phyloP scores from a whole-genome alignment of 495 filamentous ascomycete species.

The Cetradonia linearis region DNA sequence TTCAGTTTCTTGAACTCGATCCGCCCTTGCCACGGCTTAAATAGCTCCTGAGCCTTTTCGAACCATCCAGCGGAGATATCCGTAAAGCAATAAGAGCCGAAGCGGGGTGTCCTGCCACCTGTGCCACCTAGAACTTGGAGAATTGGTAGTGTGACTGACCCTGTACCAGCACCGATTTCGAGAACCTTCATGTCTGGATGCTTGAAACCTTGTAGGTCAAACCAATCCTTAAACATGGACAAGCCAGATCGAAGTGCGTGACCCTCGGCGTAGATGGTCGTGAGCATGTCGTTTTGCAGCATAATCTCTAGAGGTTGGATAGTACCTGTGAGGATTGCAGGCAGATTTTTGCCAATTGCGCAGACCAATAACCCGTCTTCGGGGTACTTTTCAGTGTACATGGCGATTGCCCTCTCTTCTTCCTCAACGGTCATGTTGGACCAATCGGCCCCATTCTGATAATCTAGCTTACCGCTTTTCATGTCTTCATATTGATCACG shows the following conservation, averaged over 20 bases:
- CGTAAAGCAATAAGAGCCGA: constrained; percentile 37
- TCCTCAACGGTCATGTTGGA: not conserved
- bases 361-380: not conserved
- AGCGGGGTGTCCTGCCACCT: constrained; percentile 11
- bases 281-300: not conserved
- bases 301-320: not conserved
- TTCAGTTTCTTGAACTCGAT: constrained; percentile 8
- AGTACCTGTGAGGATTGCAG: not conserved
- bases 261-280: too few species aligned
- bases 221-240: not conserved
- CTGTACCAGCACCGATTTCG: constrained; percentile 33
- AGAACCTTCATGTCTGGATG: constrained; percentile 26
- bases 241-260: not conserved
- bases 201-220: not conserved
- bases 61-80: constrained; percentile 46
- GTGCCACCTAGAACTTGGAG: constrained; percentile 21
- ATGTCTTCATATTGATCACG: not conserved
- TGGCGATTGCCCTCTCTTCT: not conserved
- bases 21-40: constrained; percentile 23
- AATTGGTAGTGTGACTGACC: constrained; percentile 30
- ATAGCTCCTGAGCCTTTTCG: constrained; percentile 27
- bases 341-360: not conserved
- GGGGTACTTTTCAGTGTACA: not conserved
- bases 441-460: not conserved
- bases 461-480: too few species aligned